Percentiles rank a stretch among this genome's conserved stretches.
Conservation (phyloP, 1,139 yeast species). For the Zygosaccharomyces pseudobailii region DNA sequence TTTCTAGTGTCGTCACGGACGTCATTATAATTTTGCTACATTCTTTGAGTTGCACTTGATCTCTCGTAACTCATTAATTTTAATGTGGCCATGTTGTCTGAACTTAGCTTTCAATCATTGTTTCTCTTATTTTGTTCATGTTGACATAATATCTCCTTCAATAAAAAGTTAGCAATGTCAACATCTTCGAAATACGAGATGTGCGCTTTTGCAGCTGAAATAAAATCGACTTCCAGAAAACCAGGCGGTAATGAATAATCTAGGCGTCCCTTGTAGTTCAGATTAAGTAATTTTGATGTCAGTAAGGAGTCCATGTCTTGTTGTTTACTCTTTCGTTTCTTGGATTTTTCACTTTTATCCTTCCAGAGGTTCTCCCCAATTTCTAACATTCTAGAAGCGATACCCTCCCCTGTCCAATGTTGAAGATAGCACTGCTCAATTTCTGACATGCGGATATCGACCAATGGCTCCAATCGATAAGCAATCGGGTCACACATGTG, state of each 20-base stretch:
- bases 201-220: conserved; percentile 83
- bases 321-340: conserved; percentile 28
- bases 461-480: conserved; percentile 78
- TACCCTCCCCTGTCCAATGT: conserved; percentile 26
- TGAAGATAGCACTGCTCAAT: conserved; percentile 47
- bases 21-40: no score
- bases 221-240: conserved; percentile 68
- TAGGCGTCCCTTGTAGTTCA: conserved; percentile 69
- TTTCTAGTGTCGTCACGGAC: no score
- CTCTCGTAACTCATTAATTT: no score
- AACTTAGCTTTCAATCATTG: background rate
- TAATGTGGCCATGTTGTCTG: no score
- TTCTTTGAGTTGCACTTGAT: no score
- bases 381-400: conserved; percentile 27
- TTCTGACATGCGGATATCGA: conserved; percentile 49
- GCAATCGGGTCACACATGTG: conserved; percentile 91
- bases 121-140: background rate
- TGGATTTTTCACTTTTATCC: conserved; percentile 13
- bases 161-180: conserved; percentile 74
- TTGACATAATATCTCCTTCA: conserved; percentile 45
- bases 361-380: conserved; percentile 24
- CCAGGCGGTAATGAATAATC: conserved; percentile 82
- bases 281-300: conserved; percentile 34
- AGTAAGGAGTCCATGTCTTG: conserved; percentile 28
- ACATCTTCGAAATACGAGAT: conserved; percentile 83